Evolutionary conservation across 768 basidiomycete species (phyloP), one percentile per base, ranked within the genome.

Genomic region (Trametes punicea): DNA sequence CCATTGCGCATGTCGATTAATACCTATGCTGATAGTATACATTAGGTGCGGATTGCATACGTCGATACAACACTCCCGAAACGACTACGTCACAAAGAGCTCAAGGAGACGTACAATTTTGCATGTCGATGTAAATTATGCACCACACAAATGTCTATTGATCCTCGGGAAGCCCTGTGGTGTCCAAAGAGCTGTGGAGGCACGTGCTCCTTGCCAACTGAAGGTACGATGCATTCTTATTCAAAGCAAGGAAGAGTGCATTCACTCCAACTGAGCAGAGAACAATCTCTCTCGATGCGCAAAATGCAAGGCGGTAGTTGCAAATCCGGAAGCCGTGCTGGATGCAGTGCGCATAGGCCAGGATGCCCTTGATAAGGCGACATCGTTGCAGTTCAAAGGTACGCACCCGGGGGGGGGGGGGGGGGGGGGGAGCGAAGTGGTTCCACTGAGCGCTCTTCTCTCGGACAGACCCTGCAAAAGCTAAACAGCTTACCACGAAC

Each of bases 41-140:
- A 33, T 7, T 51, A 94, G 93, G 76, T 98, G 40, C 60, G 88
- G 31, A 93, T 87, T 0, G 77, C 90, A 8, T 98, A 98, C 62
- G 77, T 97, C 41, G 96, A 98, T 67, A 83, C 88, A 0, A 90
- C 92, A 0, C 73, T 89, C 2, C 88, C 93, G 0, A 72, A 70
- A 9, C 55, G 64, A 0, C 67, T 75, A 18, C 76, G 95, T 26
- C 85, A 81, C 57, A 68, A 70, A 29, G 73, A 79, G 1, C 75
- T 98, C 18, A 64, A 72, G 40, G 84, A 87, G 56, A 85, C 88
- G 0, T 97, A 98, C 70, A 78, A 81, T 61, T 98, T 98, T 64
- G 71, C 64, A 7, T 98, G 95, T 63, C 62, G 55, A 10, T 98
- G 96, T 65, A 26, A 59, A 0, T 69, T 90, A 0, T 95, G 91